These are phyloP conservation scores for Phytophthora colocasiae DNA, from an alignment of 352 stramenopile genomes.

Conservation along the genomic window DNA sequence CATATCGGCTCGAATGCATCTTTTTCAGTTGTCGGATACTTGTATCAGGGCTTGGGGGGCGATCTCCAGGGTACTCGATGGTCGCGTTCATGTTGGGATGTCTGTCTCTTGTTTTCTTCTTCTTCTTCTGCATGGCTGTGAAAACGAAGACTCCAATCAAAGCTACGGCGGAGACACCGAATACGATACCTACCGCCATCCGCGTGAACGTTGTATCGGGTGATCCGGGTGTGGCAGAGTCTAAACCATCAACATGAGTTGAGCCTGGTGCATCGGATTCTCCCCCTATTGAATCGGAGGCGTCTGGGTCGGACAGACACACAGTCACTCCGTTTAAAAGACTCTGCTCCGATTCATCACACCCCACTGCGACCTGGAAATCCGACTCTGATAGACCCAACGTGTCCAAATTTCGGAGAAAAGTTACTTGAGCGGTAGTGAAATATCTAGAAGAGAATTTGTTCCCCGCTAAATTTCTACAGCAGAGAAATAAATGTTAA, in stretches of 20 bases:
- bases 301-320: constrained; percentile 14
- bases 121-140: neutral
- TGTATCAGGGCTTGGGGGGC: neutral
- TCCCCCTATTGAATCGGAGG: constrained; percentile 1
- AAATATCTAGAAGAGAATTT: constrained; percentile 37
- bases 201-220: constrained; percentile 3
- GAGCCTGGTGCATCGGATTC: constrained; percentile 7
- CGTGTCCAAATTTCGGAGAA: constrained; percentile 30
- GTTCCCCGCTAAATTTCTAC: constrained; percentile 40
- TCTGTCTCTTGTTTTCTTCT: too few species aligned
- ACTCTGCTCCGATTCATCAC: constrained; percentile 28
- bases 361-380: constrained; percentile 24
- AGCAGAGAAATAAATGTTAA: neutral
- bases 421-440: constrained; percentile 35
- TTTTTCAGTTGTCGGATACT: constrained; percentile 1
- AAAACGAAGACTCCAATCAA: constrained; percentile 6
- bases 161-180: constrained; percentile 1
- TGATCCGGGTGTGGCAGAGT: neutral
- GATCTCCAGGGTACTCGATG: neutral
- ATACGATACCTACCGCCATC: constrained; percentile 7
- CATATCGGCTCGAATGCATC: neutral
- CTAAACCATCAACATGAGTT: constrained; percentile 7
- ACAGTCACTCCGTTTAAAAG: constrained; percentile 20
- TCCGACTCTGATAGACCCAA: constrained; percentile 33
- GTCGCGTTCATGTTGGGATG: neutral